A percentile compares a stretch with the other conserved stretches of the same genome.
Conservation (phyloP, 2,329 filamentous ascomycete genomes). For the Dothistroma septosporum region DNA sequence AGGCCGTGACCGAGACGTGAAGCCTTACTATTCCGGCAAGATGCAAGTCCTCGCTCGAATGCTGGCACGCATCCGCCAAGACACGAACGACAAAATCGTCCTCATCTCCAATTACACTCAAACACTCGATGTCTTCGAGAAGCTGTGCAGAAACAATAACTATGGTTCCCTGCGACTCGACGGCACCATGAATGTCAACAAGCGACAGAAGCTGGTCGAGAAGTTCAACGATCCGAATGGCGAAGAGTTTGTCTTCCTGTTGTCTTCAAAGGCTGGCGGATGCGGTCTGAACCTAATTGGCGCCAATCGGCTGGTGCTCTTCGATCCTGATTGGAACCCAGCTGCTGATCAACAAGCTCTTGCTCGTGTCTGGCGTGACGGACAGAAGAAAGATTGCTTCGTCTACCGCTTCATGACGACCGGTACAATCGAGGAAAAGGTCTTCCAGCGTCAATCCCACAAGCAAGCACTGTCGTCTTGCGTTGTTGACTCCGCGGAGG, state of each 20-base stretch:
- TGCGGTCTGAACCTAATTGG: conserved; percentile 95
- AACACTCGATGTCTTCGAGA: conserved; percentile 90
- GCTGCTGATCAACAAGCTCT: conserved; percentile 96
- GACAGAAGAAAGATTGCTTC: conserved; percentile 98
- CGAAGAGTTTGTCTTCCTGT: conserved; percentile 86
- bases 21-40: conserved; percentile 95
- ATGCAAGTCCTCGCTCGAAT: conserved; percentile 95
- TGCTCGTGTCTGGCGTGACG: conserved; percentile 96
- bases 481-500: conserved; percentile 92
- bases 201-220: conserved; percentile 94
- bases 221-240: conserved; percentile 94
- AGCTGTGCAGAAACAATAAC: conserved; percentile 74
- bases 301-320: conserved; percentile 88
- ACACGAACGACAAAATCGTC: conserved; percentile 98
- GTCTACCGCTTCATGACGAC: conserved; percentile 99
- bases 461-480: conserved; percentile 96
- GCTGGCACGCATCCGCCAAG: conserved; percentile 89
- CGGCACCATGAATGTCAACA: conserved; percentile 96
- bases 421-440: conserved; percentile 97
- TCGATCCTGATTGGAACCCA: conserved; percentile 94
- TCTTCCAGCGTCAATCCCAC: conserved; percentile 96
- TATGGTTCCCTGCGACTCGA: conserved; percentile 89
- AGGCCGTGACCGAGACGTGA: conserved; percentile 86
- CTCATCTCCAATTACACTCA: conserved; percentile 98
- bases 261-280: conserved; percentile 93